Base-by-base conservation (phyloP, 192 early-diverging fungal genomes). In the Backusella tarrabulga region DNA sequence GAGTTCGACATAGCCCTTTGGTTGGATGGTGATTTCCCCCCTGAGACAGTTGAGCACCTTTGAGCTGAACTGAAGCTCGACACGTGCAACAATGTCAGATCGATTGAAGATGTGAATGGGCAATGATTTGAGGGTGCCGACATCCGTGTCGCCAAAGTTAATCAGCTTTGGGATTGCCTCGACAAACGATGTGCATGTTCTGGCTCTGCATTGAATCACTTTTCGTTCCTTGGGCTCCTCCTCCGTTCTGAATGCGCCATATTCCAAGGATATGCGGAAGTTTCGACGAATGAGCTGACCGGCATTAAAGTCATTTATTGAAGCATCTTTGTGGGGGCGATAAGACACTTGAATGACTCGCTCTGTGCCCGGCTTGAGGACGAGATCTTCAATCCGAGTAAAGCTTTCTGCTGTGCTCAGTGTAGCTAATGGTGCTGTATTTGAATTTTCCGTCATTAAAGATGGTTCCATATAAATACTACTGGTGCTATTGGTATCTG, bases 111-210 rank as follows among this genome's bases (percentile, higher is more conserved):
- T 89, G 34, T 87, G 85, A 71, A 99, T 87, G 1, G 93, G 92
- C 72, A 94, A 77, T 6, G 96, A 95, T 82, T 98, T 97, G 14
- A 95, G 85, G 6, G 93, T 96, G 19, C 96, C 95, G 0, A 99
- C 97, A 83, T 98, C 96, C 1, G 97, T 97, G 70, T 95, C 93
- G 68, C 98, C 98, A 90, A 99, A 99, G 76, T 97, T 93, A 6
- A 99, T 86, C 42, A 91, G 82, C 68, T 89, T 88, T 8, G 98
- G 98, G 40, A 87, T 84, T 2, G 97, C 93, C 29, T 94, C 93
- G 50, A 99, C 93, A 76, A 97, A 91, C 0, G 98, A 95, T 3
- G 96, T 99, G 79, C 98, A 98, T 36, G 92, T 92, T 46, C 95
- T 88, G 3, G 95, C 91, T 72, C 93, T 95, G 84, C 97, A 98